Evolutionary conservation across 2,329 filamentous ascomycete species (phyloP).

Genomic region (Claviceps maximensis): DNA sequence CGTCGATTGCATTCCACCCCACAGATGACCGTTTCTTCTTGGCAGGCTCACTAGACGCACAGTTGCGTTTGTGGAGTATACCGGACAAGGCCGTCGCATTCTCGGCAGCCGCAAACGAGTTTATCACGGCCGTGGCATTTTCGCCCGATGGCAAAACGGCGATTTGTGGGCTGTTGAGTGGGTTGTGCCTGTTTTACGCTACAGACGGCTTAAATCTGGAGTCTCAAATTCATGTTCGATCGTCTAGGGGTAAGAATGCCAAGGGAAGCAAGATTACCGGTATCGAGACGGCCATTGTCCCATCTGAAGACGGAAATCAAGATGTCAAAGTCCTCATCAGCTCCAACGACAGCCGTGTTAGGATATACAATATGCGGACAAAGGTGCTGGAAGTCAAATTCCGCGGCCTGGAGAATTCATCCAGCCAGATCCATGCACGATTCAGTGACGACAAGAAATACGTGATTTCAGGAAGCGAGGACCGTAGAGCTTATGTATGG

Average conservation of each 20-base stretch:
- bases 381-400: conserved; percentile 81
- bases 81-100: conserved; percentile 90
- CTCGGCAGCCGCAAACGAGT: conserved; percentile 61
- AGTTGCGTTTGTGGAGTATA: conserved; percentile 87
- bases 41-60: conserved; percentile 80
- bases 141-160: conserved; percentile 82
- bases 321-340: conserved; percentile 79
- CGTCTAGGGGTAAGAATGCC: conserved; percentile 79
- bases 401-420: conserved; percentile 79
- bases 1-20: conserved; percentile 88
- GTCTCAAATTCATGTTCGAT: conserved; percentile 85
- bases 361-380: conserved; percentile 78
- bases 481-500: conserved; percentile 86
- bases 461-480: conserved; percentile 87
- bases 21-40: conserved; percentile 93
- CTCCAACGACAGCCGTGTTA: conserved; percentile 86
- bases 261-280: conserved; percentile 97
- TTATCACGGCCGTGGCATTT: conserved; percentile 90
- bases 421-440: conserved; percentile 77
- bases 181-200: conserved; percentile 80
- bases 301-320: conserved; percentile 32
- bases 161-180: conserved; percentile 78
- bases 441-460: conserved; percentile 81
- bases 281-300: conserved; percentile 60
- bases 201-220: conserved; percentile 78